Evolutionary conservation across 2,329 filamentous ascomycete species (phyloP).

Genomic region (Fusarium chlamydosporum): DNA sequence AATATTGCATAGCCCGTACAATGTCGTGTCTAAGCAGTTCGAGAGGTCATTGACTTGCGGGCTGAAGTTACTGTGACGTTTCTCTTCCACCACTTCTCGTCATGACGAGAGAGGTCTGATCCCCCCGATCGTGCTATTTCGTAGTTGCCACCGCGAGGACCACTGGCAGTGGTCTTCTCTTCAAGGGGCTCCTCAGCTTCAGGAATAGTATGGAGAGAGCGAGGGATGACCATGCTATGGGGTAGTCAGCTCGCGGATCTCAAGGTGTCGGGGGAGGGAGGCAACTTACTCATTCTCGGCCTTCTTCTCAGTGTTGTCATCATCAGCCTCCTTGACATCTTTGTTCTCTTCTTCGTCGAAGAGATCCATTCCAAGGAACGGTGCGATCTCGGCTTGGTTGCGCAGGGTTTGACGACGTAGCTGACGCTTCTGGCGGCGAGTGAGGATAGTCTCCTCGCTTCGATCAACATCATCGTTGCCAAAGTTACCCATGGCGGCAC

Average conservation of each 20-base stretch:
- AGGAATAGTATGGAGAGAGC: background rate
- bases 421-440: background rate
- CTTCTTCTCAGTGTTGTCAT: background rate
- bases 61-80: background rate
- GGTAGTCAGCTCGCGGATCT: background rate
- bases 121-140: background rate
- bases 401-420: constrained; percentile 7
- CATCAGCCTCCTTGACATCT: background rate
- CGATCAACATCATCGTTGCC: background rate
- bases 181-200: background rate
- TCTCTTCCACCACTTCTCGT: background rate
- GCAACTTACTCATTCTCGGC: background rate
- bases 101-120: background rate
- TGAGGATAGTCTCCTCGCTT: accelerated
- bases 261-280: accelerated
- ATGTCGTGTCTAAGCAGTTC: background rate
- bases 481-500: constrained; percentile 1
- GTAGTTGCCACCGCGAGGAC: background rate
- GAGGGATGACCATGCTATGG: background rate
- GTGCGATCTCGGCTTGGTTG: constrained; percentile 1
- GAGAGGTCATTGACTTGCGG: background rate
- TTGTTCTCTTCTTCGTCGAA: background rate
- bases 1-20: background rate
- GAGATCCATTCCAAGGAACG: background rate
- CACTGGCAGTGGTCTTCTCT: background rate